Evolutionary conservation across 163 green algal genomes (phyloP).

Genomic region (Chloromonas sp.): DNA sequence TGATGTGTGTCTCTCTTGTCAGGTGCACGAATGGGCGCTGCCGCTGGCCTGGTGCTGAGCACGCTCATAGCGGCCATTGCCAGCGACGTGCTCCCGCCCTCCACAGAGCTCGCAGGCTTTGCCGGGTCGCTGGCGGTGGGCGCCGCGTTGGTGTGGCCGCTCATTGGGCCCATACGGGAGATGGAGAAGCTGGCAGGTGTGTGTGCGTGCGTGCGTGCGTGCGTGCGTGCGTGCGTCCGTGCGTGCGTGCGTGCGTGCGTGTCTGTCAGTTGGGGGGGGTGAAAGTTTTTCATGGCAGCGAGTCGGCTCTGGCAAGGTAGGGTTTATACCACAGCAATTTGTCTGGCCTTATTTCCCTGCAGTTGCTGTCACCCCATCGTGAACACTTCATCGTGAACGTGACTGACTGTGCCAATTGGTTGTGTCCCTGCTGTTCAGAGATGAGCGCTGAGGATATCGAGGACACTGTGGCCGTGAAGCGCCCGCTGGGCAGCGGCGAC

Average conservation of each 20-base stretch:
- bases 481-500: constrained; percentile 48
- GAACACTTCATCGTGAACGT: too few species aligned
- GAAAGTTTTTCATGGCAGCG: too few species aligned
- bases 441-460: constrained; percentile 70
- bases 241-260: too few species aligned
- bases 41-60: constrained; percentile 11
- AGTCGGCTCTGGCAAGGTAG: too few species aligned
- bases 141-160: constrained; percentile 40
- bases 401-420: too few species aligned
- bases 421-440: constrained; percentile 3
- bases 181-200: constrained; percentile 47
- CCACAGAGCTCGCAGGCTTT: constrained; percentile 6
- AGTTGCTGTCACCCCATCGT: too few species aligned
- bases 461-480: constrained; percentile 57
- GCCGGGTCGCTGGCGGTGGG: constrained; percentile 30
- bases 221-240: too few species aligned
- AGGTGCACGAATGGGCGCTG: constrained; percentile 16
- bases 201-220: background rate
- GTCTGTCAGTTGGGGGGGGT: too few species aligned
- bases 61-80: constrained; percentile 19
- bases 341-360: too few species aligned
- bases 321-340: too few species aligned
- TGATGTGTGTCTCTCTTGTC: background rate
- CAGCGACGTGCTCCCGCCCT: constrained; percentile 19
- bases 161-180: constrained; percentile 67